These are phyloP conservation scores for Calvatia gigantea DNA, from an alignment of 768 basidiomycete genomes.

Conservation along the genomic window DNA sequence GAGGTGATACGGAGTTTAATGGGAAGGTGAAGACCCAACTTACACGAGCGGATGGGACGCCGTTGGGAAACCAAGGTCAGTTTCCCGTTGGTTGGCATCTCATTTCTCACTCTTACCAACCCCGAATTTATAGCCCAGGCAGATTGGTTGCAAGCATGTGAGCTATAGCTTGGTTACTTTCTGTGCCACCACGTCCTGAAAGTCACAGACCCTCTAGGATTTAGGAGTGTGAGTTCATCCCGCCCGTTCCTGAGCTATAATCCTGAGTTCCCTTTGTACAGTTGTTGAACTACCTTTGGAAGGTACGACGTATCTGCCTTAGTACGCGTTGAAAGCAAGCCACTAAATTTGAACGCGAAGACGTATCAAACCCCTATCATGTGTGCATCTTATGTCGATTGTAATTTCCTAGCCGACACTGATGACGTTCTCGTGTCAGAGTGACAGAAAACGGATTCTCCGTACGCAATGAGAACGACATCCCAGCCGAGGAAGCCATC, in stretches of 20 bases:
- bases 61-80: constrained; percentile 56
- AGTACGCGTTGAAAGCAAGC: constrained; percentile 34
- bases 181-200: constrained; percentile 36
- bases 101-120: too few species aligned
- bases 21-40: constrained; percentile 52
- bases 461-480: constrained; percentile 52
- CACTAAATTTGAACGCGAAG: constrained; percentile 32
- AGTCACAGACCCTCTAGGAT: constrained; percentile 49
- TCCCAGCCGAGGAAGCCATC: constrained; percentile 43
- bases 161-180: too few species aligned
- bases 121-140: too few species aligned
- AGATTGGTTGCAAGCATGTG: too few species aligned
- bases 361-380: constrained; percentile 49
- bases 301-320: constrained; percentile 29
- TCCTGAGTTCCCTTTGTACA: too few species aligned
- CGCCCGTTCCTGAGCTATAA: too few species aligned
- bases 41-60: constrained; percentile 50
- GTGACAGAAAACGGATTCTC: constrained; percentile 72
- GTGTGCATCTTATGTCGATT: constrained; percentile 30
- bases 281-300: constrained; percentile 66
- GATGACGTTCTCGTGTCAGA: constrained; percentile 25
- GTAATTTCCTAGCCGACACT: constrained; percentile 25
- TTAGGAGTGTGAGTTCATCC: constrained; percentile 49
- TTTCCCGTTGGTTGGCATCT: not conserved
- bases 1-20: constrained; percentile 54